Evolutionary conservation across 139 green algal genomes (phyloP), one percentile per base, ranked within the genome.

Genomic region (Medakamo hakoo): DNA sequence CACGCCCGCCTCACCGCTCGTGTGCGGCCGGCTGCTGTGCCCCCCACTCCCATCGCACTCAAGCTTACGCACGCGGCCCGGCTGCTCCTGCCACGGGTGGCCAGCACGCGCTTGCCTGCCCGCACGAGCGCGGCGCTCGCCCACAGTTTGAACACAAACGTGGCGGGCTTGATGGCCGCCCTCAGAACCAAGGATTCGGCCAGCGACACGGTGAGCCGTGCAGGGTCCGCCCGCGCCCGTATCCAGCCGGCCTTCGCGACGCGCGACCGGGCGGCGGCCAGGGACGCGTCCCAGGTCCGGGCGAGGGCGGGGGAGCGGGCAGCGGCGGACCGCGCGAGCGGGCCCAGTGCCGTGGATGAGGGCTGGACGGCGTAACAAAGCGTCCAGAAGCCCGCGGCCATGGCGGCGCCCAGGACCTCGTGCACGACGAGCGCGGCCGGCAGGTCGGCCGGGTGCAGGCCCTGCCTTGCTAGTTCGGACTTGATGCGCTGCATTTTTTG

Each of bases 181-280:
- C 74, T 55, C 27, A 80, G n/a, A 27, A 32, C 60, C 18, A 80
- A 55, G 9, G 23, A 60, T 27, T 80, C 74, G 2, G 72, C 74
- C 32, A 80, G 64, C 3, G 62, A 73, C 4, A 69, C 49, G 0
- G 72, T 76, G 26, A 80, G 58, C 0, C 72, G 62, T 1, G 32
- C 58, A 19, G 73, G 58, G 55, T 74, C 62, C 0, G n/a, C 30
- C 2, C 62, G 55, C 4, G 61, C 62, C 30, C 40, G 30, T 5
- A 78, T 30, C 72, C 72, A 78, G 22, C 29, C 30, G 40, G 68
- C 85, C 19, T 56, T 30, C 60, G 88, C 74, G n/a, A 88, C 86
- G 27, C 82, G 82, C 21, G 81, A 80, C 71, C 86, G 84, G 2
- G 74, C 78, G 59, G 84, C 70, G 2, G 65, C 75, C 65, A 79